Evolutionary conservation across 1,284 basidiomycete species (phyloP).

Genomic region (Melampsora larici-populina): DNA sequence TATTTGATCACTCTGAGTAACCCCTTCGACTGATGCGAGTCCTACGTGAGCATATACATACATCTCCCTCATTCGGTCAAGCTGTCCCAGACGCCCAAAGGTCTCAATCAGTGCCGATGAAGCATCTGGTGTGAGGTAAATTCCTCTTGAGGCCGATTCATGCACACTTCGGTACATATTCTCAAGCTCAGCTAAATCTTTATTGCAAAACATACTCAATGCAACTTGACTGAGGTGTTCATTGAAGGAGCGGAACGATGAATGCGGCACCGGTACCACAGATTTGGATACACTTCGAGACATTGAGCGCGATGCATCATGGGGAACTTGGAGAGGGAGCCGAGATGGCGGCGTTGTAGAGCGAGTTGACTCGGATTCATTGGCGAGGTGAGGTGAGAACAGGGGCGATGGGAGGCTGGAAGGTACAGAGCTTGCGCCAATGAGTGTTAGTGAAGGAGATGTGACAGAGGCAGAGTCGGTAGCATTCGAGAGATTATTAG

Average conservation of each 20-base stretch:
- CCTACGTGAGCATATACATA: slow-evolving; percentile 38
- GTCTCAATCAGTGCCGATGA: slow-evolving; percentile 38
- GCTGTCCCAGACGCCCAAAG: slow-evolving; percentile 22
- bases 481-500: neutral
- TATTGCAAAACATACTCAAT: slow-evolving; percentile 31
- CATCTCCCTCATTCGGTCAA: slow-evolving; percentile 40
- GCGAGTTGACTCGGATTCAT: neutral
- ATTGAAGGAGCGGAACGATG: slow-evolving; percentile 36
- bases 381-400: neutral
- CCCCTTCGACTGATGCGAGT: slow-evolving; percentile 26
- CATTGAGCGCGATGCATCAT: too few relatives aligned
- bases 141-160: slow-evolving; percentile 24
- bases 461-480: neutral
- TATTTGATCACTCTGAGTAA: slow-evolving; percentile 2
- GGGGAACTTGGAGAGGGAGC: neutral
- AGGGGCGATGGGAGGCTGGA: neutral
- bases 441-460: neutral
- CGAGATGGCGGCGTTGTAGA: neutral
- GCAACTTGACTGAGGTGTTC: slow-evolving; percentile 41
- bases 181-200: slow-evolving; percentile 28
- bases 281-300: neutral
- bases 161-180: slow-evolving; percentile 10
- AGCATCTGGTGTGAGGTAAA: slow-evolving; percentile 39
- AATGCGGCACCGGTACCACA: slow-evolving; percentile 15
- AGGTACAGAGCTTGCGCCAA: slow-evolving; percentile 1